A percentile compares a stretch with the other conserved stretches of the same genome.
These are phyloP conservation scores for Batkoa obscura DNA, from an alignment of 371 early-diverging fungal genomes.

Conservation along the genomic window DNA sequence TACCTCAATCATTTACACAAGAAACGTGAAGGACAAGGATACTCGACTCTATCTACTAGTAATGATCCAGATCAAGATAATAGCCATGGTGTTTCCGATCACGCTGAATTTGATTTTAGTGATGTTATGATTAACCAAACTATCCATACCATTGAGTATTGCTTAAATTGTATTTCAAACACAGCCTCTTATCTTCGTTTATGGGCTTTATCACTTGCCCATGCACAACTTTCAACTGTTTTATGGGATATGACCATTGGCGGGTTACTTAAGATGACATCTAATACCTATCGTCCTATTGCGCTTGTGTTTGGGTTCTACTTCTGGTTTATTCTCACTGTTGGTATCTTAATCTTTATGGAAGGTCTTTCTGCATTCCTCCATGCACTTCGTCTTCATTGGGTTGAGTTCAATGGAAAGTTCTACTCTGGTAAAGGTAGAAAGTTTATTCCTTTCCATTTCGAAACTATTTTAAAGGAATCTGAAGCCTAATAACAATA, in stretches of 20 bases:
- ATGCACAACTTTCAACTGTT: slow-evolving; percentile 97
- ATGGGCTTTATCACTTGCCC: slow-evolving; percentile 99
- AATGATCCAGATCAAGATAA: slow-evolving; percentile 23
- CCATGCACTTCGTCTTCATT: slow-evolving; percentile 98
- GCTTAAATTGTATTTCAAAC: slow-evolving; percentile 95
- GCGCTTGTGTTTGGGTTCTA: slow-evolving; percentile 50
- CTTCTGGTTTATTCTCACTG: slow-evolving; percentile 70
- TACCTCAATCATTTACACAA: slow-evolving; percentile 62
- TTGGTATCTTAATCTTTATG: slow-evolving; percentile 82
- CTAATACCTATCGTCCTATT: slow-evolving; percentile 19
- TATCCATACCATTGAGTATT: slow-evolving; percentile 99
- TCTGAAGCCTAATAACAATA: too few species aligned
- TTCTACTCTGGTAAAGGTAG: slow-evolving; percentile 83
- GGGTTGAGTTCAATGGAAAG: slow-evolving; percentile 99
- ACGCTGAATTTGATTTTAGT: slow-evolving; percentile 44
- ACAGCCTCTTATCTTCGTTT: slow-evolving; percentile 98
- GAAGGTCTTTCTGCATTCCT: slow-evolving; percentile 98
- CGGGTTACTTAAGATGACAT: slow-evolving; percentile 18
- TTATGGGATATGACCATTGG: slow-evolving; percentile 77
- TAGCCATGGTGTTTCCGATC: slow-evolving; percentile 4
- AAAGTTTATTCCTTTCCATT: slow-evolving; percentile 63
- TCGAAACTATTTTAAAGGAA: background rate
- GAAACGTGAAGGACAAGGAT: slow-evolving; percentile 48
- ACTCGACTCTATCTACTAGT: slow-evolving; percentile 37
- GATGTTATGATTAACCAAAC: slow-evolving; percentile 91